A percentile compares a stretch with the other conserved stretches of the same genome.
Conservation (phyloP, 345 rosid genomes). For the Arabidopsis arenosa region DNA sequence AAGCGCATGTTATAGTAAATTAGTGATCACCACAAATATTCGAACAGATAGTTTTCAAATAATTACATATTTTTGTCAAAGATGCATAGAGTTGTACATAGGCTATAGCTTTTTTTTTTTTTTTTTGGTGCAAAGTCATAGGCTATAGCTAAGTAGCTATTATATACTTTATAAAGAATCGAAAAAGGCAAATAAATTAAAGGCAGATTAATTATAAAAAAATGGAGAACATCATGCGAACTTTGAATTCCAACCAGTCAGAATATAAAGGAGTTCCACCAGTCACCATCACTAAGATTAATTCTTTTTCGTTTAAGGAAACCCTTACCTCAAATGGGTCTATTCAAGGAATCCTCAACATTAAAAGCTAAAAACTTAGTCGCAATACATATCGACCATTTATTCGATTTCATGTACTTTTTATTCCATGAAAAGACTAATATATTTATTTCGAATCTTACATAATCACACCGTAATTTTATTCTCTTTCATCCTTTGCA, state of each 20-base stretch:
- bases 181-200: slow-evolving; percentile 2
- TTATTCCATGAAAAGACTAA: neutral
- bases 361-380: slow-evolving; percentile 11
- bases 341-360: slow-evolving; percentile 30
- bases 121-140: neutral
- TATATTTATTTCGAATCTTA: neutral
- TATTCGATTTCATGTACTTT: slow-evolving; percentile 25
- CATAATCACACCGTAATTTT: neutral
- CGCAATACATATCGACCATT: slow-evolving; percentile 19
- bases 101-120: neutral
- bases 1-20: neutral
- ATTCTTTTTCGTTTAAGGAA: slow-evolving; percentile 43
- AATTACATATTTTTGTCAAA: slow-evolving; percentile 11
- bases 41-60: neutral
- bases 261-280: neutral
- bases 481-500: neutral
- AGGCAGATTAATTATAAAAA: neutral
- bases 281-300: slow-evolving; percentile 36
- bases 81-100: neutral
- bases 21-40: neutral
- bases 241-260: slow-evolving; percentile 37
- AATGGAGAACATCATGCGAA: slow-evolving; percentile 5
- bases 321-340: slow-evolving; percentile 40
- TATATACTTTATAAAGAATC: neutral
- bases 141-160: neutral